phyloP scores from a whole-genome alignment of 352 stramenopile species.

The Phytophthora podocarpi region DNA sequence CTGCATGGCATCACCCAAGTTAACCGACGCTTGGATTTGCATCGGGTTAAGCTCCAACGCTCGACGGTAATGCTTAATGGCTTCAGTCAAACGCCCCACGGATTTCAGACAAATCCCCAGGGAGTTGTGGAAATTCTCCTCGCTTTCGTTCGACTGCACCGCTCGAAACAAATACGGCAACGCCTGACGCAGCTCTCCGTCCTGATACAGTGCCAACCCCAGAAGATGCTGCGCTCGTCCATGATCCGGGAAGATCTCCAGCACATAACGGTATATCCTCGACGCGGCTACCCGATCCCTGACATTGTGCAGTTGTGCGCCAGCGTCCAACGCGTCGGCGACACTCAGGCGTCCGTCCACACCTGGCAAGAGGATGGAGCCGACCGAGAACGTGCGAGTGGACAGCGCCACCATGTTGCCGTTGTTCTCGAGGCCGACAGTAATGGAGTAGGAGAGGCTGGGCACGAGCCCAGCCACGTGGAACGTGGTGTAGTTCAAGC shows the following conservation, averaged over 20 bases:
- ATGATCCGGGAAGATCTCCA: slow-evolving; percentile 58
- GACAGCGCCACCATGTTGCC: slow-evolving; percentile 65
- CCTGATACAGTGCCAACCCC: slow-evolving; percentile 52
- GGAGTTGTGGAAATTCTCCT: slow-evolving; percentile 60
- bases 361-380: slow-evolving; percentile 38
- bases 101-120: slow-evolving; percentile 56
- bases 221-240: slow-evolving; percentile 54
- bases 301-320: slow-evolving; percentile 41
- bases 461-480: slow-evolving; percentile 58
- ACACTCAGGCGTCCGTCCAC: slow-evolving; percentile 44
- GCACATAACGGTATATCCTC: slow-evolving; percentile 56
- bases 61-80: slow-evolving; percentile 47
- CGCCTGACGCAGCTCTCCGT: slow-evolving; percentile 36
- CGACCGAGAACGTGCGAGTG: slow-evolving; percentile 67
- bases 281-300: slow-evolving; percentile 34
- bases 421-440: slow-evolving; percentile 51
- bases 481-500: slow-evolving; percentile 60
- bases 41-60: slow-evolving; percentile 60
- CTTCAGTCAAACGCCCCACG: slow-evolving; percentile 44
- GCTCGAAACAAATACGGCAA: slow-evolving; percentile 47
- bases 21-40: slow-evolving; percentile 48
- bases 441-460: slow-evolving; percentile 58
- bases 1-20: slow-evolving; percentile 58
- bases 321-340: slow-evolving; percentile 46
- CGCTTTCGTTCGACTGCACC: slow-evolving; percentile 45